A percentile compares a stretch with the other conserved stretches of the same genome.
phyloP scores from a whole-genome alignment of 768 basidiomycete genomes.

The Leccinum rimulosum region DNA sequence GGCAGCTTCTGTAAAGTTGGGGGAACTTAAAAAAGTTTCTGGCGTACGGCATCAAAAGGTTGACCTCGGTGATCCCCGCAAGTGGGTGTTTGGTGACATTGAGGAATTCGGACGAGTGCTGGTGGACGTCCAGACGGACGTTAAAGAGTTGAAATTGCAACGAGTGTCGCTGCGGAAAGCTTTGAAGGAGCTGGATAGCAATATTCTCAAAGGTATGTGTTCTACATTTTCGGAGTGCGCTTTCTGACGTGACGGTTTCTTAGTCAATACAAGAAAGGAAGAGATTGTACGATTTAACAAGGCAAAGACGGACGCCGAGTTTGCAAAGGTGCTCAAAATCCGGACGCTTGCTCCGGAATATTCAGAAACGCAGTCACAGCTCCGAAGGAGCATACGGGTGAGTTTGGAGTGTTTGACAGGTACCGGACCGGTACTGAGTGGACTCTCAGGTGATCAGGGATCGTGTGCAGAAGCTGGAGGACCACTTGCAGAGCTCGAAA shows the following conservation, averaged over 20 bases:
- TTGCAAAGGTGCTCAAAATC: slow-evolving; percentile 69
- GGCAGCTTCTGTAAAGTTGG: slow-evolving; percentile 35
- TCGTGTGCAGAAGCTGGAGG: slow-evolving; percentile 78
- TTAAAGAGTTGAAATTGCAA: slow-evolving; percentile 46
- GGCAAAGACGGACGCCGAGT: slow-evolving; percentile 76
- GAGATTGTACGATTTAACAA: slow-evolving; percentile 79
- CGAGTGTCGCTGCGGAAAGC: slow-evolving; percentile 39
- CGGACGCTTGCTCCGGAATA: slow-evolving; percentile 89
- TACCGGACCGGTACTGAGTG: slow-evolving; percentile 5
- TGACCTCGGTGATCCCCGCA: slow-evolving; percentile 46
- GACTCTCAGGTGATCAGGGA: slow-evolving; percentile 58
- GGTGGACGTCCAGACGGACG: slow-evolving; percentile 44
- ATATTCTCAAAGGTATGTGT: slow-evolving; percentile 61
- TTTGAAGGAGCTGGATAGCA: slow-evolving; percentile 59
- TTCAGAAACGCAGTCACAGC: slow-evolving; percentile 72
- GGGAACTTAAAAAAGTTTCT: slow-evolving; percentile 35
- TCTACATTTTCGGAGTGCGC: slow-evolving; percentile 6
- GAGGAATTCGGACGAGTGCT: slow-evolving; percentile 44
- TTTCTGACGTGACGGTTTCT: slow-evolving; percentile 1
- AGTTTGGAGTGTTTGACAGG: slow-evolving; percentile 21
- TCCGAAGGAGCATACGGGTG: slow-evolving; percentile 73
- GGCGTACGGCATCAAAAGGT: slow-evolving; percentile 38
- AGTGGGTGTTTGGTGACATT: slow-evolving; percentile 57
- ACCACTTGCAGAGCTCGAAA: slow-evolving; percentile 65
- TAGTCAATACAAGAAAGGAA: slow-evolving; percentile 80